These are phyloP conservation scores for Oryza coarctata DNA, from an alignment of 176 grass and related monocot species.

Conservation along the genomic window DNA sequence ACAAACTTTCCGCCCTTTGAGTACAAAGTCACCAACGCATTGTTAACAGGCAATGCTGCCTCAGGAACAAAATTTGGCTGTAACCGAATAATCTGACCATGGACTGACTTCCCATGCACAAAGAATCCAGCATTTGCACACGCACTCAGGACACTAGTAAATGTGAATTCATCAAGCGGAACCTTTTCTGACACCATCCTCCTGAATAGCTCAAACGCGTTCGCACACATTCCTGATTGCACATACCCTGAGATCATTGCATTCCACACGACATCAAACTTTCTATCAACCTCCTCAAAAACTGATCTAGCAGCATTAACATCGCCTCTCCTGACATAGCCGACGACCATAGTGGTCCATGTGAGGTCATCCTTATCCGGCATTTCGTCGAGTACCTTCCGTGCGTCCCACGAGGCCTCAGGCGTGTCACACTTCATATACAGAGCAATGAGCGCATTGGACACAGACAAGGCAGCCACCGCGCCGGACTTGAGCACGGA, in stretches of 20 bases:
- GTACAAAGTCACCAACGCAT: constrained; percentile 78
- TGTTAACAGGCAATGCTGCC: constrained; percentile 71
- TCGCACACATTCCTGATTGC: constrained; percentile 49
- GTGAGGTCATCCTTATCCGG: constrained; percentile 65
- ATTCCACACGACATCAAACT: constrained; percentile 86
- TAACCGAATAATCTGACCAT: constrained; percentile 58
- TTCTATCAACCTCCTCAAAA: constrained; percentile 61
- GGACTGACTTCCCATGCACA: constrained; percentile 72
- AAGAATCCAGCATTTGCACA: constrained; percentile 62
- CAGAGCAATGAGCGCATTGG: constrained; percentile 72
- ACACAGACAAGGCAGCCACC: constrained; percentile 47
- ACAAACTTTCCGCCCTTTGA: constrained; percentile 55
- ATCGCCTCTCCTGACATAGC: constrained; percentile 69
- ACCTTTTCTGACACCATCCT: constrained; percentile 62
- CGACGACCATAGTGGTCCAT: constrained; percentile 83
- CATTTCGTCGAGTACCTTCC: constrained; percentile 79
- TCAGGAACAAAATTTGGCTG: constrained; percentile 58
- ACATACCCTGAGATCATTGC: constrained; percentile 95
- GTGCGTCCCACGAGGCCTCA: constrained; percentile 27
- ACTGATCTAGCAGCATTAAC: constrained; percentile 55
- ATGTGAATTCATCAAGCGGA: constrained; percentile 79
- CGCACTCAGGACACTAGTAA: constrained; percentile 82
- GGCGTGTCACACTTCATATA: constrained; percentile 50
- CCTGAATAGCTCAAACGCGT: constrained; percentile 80
- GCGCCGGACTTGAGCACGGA: constrained; percentile 56